A percentile compares a stretch with the other conserved stretches of the same genome.
These are phyloP conservation scores for Kodamaea hsintzibuensis DNA, from an alignment of 805 yeast genomes.

Conservation along the genomic window DNA sequence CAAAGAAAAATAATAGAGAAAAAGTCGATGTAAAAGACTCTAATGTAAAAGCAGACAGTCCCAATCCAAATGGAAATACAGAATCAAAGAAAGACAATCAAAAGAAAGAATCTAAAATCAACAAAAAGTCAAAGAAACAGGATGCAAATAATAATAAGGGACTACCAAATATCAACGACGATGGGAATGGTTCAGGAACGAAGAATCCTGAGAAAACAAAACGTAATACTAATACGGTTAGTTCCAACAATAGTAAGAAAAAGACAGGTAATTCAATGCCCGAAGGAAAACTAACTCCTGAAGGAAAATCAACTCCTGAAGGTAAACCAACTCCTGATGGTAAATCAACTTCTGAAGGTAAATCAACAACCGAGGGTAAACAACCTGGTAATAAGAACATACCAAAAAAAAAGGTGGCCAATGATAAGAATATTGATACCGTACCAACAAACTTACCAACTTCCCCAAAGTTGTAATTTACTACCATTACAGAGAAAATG, in stretches of 20 bases:
- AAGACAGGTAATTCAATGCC: neutral
- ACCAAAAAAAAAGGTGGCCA: neutral
- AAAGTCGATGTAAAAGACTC: neutral
- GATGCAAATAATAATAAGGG: conserved; percentile 64
- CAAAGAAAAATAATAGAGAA: neutral
- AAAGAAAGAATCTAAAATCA: neutral
- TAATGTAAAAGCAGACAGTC: neutral
- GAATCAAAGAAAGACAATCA: neutral
- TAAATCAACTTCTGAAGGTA: too few species aligned
- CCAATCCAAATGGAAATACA: neutral
- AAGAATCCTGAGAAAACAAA: neutral
- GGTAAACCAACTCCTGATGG: too few species aligned
- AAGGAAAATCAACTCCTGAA: too few species aligned
- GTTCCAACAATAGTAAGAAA: neutral
- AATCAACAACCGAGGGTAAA: neutral
- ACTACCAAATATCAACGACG: conserved; percentile 66
- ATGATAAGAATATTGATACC: neutral
- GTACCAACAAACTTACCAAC: neutral
- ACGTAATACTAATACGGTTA: neutral
- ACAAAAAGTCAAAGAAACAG: neutral
- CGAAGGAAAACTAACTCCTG: neutral
- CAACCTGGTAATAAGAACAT: neutral
- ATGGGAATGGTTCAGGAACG: conserved; percentile 30
- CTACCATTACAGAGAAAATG: neutral
- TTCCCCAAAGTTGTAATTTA: neutral